Evolutionary conservation across 495 filamentous ascomycete genomes (phyloP), one percentile per base, ranked within the genome.

Genomic region (Penicillium angulare): DNA sequence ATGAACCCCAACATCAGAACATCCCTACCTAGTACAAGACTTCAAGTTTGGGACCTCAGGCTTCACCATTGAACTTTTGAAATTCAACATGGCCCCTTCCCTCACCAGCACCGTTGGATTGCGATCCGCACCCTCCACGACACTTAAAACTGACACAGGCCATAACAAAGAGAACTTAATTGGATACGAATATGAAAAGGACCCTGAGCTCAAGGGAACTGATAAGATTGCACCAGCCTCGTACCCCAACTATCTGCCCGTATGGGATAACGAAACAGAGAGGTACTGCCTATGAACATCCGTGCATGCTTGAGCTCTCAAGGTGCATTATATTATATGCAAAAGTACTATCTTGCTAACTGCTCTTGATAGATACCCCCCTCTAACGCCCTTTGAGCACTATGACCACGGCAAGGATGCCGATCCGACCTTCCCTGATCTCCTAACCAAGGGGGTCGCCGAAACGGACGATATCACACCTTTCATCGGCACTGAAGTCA

Each of bases 211-310:
- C 18, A 68, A 77, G 47, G 77, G 77, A 7, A 73, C 73, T 40
- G 61, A 56, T 8, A 75, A 68, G 55, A 68, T 74, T 47, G 60
- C 67, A 17, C 67, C 73, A 68, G 85, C 78, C 0, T 66, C 72
- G 10, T 91, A 87, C 60, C 84, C 83, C 1, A 75, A 91, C 60
- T 92, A 92, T 64, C 78, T 92, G 9, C 86, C 87, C 7, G 85
- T 83, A 2, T 92, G 86, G 86, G 78, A 88, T 55, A 82, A 76
- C 56, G 65, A 76, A 60, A 76, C 68, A 7, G 63, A 62, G 46
- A 66, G 67, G 71, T 74, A 60, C 24, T 32, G 13, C 13, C 7
- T 21, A 33, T 33, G 12, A 29, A 22, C 18, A 13, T n/a, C n/a
- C n/a, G n/a, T n/a, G n/a, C n/a, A n/a, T n/a, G n/a, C n/a, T n/a